Evolutionary conservation across 306 rosid species (phyloP).

Genomic region (Quercus rubra): DNA sequence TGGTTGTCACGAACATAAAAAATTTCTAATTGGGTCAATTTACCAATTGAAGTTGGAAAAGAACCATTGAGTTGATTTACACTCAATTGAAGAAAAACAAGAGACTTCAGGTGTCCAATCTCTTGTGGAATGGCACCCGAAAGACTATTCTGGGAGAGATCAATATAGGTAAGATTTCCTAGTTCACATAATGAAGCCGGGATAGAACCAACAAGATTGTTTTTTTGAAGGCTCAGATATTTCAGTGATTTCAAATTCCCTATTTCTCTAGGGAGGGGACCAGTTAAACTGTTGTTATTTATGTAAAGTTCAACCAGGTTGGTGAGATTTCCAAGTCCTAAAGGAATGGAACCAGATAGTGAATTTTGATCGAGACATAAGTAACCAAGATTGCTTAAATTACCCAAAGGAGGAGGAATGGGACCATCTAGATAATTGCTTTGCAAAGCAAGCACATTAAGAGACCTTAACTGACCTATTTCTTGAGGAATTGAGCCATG

Average conservation of each 20-base stretch:
- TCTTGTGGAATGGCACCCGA: conserved; percentile 24
- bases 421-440: not conserved
- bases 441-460: not conserved
- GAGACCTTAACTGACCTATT: conserved; percentile 3
- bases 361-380: not conserved
- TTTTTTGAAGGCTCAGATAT: not conserved
- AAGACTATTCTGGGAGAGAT: conserved; percentile 20
- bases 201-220: conserved; percentile 9
- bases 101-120: conserved; percentile 32
- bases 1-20: not conserved
- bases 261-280: not conserved
- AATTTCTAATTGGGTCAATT: not conserved
- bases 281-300: not conserved
- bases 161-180: not conserved
- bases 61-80: conserved; percentile 10
- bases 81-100: conserved; percentile 10
- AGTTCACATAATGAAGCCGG: not conserved
- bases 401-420: conserved; percentile 6
- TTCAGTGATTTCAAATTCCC: conserved; percentile 12
- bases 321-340: not conserved
- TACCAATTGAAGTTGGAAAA: conserved; percentile 1
- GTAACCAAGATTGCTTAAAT: not conserved
- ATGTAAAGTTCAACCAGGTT: not conserved
- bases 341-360: not conserved
- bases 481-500: conserved; percentile 19